Evolutionary conservation across 2,329 filamentous ascomycete species (phyloP).

Genomic region (Exutisphaerella laricina): DNA sequence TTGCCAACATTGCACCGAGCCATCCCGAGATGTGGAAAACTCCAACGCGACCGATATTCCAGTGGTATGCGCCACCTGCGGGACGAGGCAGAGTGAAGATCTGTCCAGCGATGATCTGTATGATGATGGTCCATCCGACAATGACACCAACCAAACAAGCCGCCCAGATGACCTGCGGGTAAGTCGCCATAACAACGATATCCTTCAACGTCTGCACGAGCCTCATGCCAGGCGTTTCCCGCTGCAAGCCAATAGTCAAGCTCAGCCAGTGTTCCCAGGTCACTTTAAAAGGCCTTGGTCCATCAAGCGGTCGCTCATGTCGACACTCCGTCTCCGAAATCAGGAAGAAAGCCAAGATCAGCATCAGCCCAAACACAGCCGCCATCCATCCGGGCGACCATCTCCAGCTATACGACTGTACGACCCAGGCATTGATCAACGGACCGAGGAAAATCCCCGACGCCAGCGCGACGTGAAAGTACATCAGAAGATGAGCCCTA

Average conservation of each 20-base stretch:
- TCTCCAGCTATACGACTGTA: slow-evolving; percentile 26
- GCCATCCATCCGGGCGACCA: slow-evolving; percentile 27
- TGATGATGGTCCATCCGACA: slow-evolving; percentile 28
- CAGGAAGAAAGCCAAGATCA: slow-evolving; percentile 23
- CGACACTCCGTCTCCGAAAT: slow-evolving; percentile 27
- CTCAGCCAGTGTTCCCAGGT: background rate
- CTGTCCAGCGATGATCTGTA: slow-evolving; percentile 24
- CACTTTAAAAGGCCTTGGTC: background rate
- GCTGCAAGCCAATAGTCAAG: background rate
- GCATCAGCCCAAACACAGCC: slow-evolving; percentile 24
- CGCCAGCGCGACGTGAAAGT: slow-evolving; percentile 35
- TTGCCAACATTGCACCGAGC: slow-evolving; percentile 21
- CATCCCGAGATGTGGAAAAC: slow-evolving; percentile 24
- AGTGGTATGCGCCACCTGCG: slow-evolving; percentile 14
- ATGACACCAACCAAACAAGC: slow-evolving; percentile 23
- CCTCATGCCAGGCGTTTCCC: background rate
- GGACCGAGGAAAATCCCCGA: slow-evolving; percentile 37
- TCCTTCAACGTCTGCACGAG: slow-evolving; percentile 20
- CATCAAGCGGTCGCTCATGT: background rate
- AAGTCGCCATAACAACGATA: slow-evolving; percentile 22
- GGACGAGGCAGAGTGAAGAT: slow-evolving; percentile 13
- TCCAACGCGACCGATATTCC: slow-evolving; percentile 20
- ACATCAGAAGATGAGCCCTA: slow-evolving; percentile 36
- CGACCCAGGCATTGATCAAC: slow-evolving; percentile 31
- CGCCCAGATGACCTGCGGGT: slow-evolving; percentile 24